Percentiles rank a stretch among this genome's conserved stretches.
Conservation (phyloP, 78 protist genomes). For the Dictyostelium firmibasis region DNA sequence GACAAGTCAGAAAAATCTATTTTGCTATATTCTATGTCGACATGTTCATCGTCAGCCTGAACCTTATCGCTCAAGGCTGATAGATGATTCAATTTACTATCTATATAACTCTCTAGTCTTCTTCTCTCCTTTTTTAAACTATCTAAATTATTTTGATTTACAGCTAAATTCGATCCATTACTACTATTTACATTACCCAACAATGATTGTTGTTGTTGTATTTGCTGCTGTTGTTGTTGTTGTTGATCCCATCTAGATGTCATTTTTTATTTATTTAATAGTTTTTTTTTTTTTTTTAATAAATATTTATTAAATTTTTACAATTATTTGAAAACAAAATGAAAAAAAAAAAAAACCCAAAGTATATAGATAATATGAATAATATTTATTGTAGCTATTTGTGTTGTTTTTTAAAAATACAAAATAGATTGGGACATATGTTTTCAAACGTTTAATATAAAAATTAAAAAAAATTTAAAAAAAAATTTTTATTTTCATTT, state of each 20-base stretch:
- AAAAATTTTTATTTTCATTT: neutral
- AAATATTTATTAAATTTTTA: too few species aligned
- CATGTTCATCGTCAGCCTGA: conserved; percentile 6
- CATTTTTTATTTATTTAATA: neutral
- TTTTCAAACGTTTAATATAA: neutral
- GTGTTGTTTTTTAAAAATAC: neutral
- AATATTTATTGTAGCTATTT: neutral
- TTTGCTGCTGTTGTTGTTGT: neutral
- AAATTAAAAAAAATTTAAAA: neutral
- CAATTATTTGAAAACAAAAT: neutral
- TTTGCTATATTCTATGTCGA: conserved; percentile 3
- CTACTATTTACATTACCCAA: neutral
- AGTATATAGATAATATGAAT: neutral
- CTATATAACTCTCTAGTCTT: conserved; percentile 38
- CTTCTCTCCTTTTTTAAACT: conserved; percentile 59
- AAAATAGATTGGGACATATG: neutral
- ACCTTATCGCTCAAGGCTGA: conserved; percentile 53
- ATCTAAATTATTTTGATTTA: conserved; percentile 5
- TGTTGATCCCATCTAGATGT: conserved; percentile 54
- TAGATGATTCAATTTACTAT: conserved; percentile 23
- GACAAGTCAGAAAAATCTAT: conserved; percentile 42
- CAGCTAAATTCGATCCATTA: neutral
- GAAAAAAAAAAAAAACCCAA: too few species aligned
- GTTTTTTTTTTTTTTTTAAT: neutral
- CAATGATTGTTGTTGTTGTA: neutral